These are phyloP conservation scores for Yamadazyma buinensis DNA, from an alignment of 1,139 yeast genomes.

Conservation along the genomic window DNA sequence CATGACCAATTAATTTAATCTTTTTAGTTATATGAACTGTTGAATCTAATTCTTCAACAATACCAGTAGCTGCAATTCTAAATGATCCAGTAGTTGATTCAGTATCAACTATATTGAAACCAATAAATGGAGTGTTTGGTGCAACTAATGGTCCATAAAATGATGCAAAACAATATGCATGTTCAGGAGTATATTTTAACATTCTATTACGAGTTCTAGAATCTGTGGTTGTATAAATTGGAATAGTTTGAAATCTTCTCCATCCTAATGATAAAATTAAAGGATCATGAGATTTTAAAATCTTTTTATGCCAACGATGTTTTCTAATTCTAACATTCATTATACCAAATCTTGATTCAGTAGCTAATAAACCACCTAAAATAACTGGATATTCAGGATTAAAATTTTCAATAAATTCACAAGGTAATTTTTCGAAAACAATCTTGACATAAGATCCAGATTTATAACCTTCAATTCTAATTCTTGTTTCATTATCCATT, in stretches of 20 bases:
- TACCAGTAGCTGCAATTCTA: conserved; percentile 97
- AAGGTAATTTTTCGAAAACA: conserved; percentile 80
- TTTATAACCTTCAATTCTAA: conserved; percentile 83
- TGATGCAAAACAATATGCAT: conserved; percentile 93
- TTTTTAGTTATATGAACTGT: conserved; percentile 92
- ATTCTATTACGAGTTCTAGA: conserved; percentile 96
- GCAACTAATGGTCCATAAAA: conserved; percentile 97
- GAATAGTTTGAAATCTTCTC: conserved; percentile 97
- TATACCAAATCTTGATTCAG: conserved; percentile 91
- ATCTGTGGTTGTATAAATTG: conserved; percentile 93
- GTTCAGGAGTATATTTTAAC: conserved; percentile 98
- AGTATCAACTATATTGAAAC: conserved; percentile 83
- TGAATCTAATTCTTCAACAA: conserved; percentile 88
- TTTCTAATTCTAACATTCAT: conserved; percentile 92
- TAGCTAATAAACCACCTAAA: conserved; percentile 84
- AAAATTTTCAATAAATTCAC: conserved; percentile 85
- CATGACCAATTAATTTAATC: conserved; percentile 90
- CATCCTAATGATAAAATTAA: conserved; percentile 91
- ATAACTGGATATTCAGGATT: conserved; percentile 83
- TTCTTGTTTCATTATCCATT: conserved; percentile 72
- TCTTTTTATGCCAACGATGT: conserved; percentile 98
- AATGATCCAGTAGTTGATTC: conserved; percentile 84
- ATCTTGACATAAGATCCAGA: conserved; percentile 94
- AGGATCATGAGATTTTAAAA: conserved; percentile 93
- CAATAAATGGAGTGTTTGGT: conserved; percentile 96